These are phyloP conservation scores for Ramalina intermedia DNA, from an alignment of 495 filamentous ascomycete genomes.

Conservation along the genomic window DNA sequence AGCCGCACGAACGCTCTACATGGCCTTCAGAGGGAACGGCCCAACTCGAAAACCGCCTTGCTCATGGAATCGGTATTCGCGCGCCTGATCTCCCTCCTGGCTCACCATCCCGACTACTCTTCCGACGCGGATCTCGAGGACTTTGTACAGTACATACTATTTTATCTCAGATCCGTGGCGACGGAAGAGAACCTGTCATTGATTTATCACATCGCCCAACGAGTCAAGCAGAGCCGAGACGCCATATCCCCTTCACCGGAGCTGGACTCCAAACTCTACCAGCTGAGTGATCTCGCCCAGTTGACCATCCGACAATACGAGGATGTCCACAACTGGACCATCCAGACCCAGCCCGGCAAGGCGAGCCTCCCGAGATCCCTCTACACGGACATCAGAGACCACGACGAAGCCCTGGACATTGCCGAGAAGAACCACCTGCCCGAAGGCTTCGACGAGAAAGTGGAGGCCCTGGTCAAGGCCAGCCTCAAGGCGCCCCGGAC, in stretches of 20 bases:
- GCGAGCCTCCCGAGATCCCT: slow-evolving; percentile 63
- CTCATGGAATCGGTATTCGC: slow-evolving; percentile 76
- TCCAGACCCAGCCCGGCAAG: slow-evolving; percentile 72
- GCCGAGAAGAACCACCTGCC: slow-evolving; percentile 72
- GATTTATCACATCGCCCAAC: slow-evolving; percentile 84
- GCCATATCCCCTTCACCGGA: slow-evolving; percentile 39
- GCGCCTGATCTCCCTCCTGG: slow-evolving; percentile 71
- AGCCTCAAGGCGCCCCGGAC: slow-evolving; percentile 26
- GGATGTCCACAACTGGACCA: slow-evolving; percentile 38
- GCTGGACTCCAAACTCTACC: slow-evolving; percentile 48
- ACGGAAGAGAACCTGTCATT: slow-evolving; percentile 74
- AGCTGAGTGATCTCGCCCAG: slow-evolving; percentile 80
- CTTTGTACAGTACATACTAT: slow-evolving; percentile 73
- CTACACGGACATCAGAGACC: slow-evolving; percentile 58
- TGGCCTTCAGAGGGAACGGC: slow-evolving; percentile 17
- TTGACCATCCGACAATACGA: slow-evolving; percentile 71
- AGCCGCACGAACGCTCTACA: slow-evolving; percentile 46
- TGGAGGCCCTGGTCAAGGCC: slow-evolving; percentile 49
- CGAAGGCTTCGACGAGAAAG: slow-evolving; percentile 61
- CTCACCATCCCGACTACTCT: slow-evolving; percentile 88
- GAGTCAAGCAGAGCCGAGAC: slow-evolving; percentile 81
- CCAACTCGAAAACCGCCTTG: slow-evolving; percentile 29
- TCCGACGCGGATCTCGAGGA: slow-evolving; percentile 57
- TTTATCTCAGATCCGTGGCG: slow-evolving; percentile 71
- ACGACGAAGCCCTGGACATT: slow-evolving; percentile 66